A percentile compares a stretch with the other conserved stretches of the same genome.
phyloP scores from a whole-genome alignment of 192 early-diverging fungal genomes.

The Gonapodya sp. region DNA sequence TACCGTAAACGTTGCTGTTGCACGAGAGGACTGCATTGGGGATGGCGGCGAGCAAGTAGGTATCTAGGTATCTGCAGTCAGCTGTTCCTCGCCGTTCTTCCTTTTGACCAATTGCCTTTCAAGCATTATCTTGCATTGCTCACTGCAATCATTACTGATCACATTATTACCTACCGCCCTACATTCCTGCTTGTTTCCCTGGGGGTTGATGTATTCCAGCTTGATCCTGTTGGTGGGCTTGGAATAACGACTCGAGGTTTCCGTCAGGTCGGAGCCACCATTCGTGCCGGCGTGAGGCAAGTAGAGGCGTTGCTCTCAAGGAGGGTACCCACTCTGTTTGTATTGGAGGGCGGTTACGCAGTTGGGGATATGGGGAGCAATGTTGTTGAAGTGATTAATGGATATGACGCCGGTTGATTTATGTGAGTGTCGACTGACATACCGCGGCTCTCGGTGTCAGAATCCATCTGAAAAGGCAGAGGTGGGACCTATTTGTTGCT shows the following conservation, averaged over 20 bases:
- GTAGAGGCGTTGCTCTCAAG: constrained; percentile 27
- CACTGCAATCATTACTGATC: constrained; percentile 25
- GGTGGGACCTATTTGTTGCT: no score
- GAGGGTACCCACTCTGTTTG: constrained; percentile 34
- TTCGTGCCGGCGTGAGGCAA: constrained; percentile 21
- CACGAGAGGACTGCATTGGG: constrained; percentile 38
- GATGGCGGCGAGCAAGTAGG: constrained; percentile 12
- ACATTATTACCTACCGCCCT: constrained; percentile 37
- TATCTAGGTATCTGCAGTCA: neutral
- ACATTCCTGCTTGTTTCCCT: constrained; percentile 51
- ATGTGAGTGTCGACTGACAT: no score
- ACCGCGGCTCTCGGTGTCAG: no score
- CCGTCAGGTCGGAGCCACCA: neutral
- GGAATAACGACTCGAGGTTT: constrained; percentile 25
- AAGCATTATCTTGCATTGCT: constrained; percentile 35
- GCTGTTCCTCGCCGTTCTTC: neutral
- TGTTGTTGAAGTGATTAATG: constrained; percentile 32
- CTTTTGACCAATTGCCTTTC: neutral
- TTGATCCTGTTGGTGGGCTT: constrained; percentile 39
- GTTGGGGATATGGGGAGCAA: constrained; percentile 35
- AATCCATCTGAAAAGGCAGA: no score
- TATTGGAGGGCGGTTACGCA: constrained; percentile 45
- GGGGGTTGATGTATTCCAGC: constrained; percentile 54
- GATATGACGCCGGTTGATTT: no score
- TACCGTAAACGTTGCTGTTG: constrained; percentile 57